Evolutionary conservation across 352 stramenopile genomes (phyloP), one percentile per base, ranked within the genome.

Genomic region (Phytophthora megakarya): DNA sequence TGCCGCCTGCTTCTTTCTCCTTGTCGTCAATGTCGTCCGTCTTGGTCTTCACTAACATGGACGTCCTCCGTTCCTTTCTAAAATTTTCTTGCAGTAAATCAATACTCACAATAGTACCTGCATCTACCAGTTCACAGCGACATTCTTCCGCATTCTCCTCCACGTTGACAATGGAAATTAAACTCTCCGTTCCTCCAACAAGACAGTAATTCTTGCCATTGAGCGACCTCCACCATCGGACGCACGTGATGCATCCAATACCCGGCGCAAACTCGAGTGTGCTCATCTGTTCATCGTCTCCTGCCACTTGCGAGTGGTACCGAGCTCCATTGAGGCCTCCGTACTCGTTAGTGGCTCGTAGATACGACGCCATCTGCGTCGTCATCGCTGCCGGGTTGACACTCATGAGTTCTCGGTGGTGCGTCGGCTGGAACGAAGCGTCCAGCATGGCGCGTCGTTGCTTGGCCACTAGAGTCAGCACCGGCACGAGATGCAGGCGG

Each of bases 101-200:
- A 33, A 96, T 93, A 5, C 70, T 75, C 7, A 87, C 64, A 62
- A 93, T 92, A 2, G 63, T 73, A 1, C 84, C 84, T 37, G 78
- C 79, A 43, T 79, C 59, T 43, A 87, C 72, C 1, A 93, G 73
- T 57, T 96, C 88, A 46, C 88, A 96, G 26, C 88, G 75, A 50
- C 88, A 96, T 40, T 90, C 81, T 45, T 96, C 88, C 2, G 80
- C 74, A 42, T 96, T 96, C 43, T 92, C 84, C 53, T 93, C 81
- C 15, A 93, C 83, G 60, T 96, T 92, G 6, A 96, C 83, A 68
- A 96, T 83, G 11, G 88, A 96, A 18, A 96, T 88, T 19, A 96
- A 70, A 44, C 78, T 84, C 37, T 90, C 81, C 0, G 73, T 68
- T n/a, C 86, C 84, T 16, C 88, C 88, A 1, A 96, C 80, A 28